Conservation (phyloP, 1,284 basidiomycete genomes). For the Cystobasidium sp. region DNA sequence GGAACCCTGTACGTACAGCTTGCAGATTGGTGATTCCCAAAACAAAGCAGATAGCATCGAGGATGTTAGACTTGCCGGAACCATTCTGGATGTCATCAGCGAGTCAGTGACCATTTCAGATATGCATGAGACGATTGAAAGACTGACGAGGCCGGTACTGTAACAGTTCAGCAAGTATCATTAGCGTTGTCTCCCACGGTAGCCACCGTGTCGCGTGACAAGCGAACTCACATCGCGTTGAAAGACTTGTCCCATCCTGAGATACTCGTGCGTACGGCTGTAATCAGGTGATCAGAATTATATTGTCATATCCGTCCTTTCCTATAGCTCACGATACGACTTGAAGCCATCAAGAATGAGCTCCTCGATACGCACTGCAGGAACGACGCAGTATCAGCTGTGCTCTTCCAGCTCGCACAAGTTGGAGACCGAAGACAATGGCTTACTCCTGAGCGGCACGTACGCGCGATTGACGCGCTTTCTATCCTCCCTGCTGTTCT, state of each 20-base stretch:
- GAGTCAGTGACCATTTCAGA: background rate
- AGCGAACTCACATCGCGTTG: conserved; percentile 54
- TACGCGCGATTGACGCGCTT: conserved; percentile 2
- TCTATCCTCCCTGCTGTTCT: background rate
- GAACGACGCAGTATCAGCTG: conserved; percentile 11
- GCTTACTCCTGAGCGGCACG: conserved; percentile 3
- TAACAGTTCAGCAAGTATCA: background rate
- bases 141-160: conserved; percentile 38
- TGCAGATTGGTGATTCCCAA: conserved; percentile 91
- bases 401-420: background rate
- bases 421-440: background rate
- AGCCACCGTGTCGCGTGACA: background rate
- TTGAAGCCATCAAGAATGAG: conserved; percentile 62
- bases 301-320: conserved; percentile 40
- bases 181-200: background rate
- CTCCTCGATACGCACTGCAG: conserved; percentile 51
- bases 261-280: conserved; percentile 57
- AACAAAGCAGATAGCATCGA: conserved; percentile 96
- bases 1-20: conserved; percentile 25
- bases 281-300: conserved; percentile 39
- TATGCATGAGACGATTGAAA: too few species aligned
- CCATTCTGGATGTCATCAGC: conserved; percentile 53
- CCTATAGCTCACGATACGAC: conserved; percentile 50
- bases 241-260: conserved; percentile 59
- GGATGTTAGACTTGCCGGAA: conserved; percentile 90